Percentiles rank a stretch among this genome's conserved stretches.
Conservation (phyloP, 768 basidiomycete species). For the Boletus fagicola region DNA sequence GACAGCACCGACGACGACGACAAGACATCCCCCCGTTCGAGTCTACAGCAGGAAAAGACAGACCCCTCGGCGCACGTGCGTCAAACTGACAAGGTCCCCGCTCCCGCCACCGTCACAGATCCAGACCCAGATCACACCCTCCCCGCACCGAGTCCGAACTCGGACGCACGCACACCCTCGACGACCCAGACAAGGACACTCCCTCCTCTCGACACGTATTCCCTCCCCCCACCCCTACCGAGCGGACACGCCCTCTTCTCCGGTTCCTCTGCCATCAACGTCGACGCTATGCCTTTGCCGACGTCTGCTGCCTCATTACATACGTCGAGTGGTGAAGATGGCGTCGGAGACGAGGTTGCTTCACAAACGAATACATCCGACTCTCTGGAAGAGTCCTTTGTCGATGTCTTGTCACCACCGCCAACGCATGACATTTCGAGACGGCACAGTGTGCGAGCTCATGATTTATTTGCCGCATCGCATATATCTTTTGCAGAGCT, state of each 20-base stretch:
- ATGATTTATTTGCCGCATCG: conserved; percentile 26
- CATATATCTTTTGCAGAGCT: conserved; percentile 29
- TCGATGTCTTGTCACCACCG: conserved; percentile 22
- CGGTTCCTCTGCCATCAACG: neutral
- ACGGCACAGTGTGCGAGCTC: conserved; percentile 22
- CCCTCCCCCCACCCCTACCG: conserved; percentile 12
- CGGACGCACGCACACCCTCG: neutral
- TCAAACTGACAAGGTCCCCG: neutral
- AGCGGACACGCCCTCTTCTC: conserved; percentile 5
- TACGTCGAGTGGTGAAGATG: neutral
- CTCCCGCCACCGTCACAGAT: neutral
- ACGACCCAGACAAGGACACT: neutral
- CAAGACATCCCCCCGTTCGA: neutral
- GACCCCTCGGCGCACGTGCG: neutral
- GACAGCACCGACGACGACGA: neutral
- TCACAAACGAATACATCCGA: neutral
- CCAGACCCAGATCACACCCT: neutral
- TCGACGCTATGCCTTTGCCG: neutral
- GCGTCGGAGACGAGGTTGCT: neutral
- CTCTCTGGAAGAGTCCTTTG: conserved; percentile 13
- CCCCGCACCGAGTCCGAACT: neutral
- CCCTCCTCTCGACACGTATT: conserved; percentile 6
- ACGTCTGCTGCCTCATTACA: neutral
- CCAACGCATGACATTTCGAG: conserved; percentile 7
- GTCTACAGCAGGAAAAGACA: neutral